Percentiles rank a stretch among this genome's conserved stretches.
phyloP scores from a whole-genome alignment of 306 rosid species.

The Cucurbita maxima region DNA sequence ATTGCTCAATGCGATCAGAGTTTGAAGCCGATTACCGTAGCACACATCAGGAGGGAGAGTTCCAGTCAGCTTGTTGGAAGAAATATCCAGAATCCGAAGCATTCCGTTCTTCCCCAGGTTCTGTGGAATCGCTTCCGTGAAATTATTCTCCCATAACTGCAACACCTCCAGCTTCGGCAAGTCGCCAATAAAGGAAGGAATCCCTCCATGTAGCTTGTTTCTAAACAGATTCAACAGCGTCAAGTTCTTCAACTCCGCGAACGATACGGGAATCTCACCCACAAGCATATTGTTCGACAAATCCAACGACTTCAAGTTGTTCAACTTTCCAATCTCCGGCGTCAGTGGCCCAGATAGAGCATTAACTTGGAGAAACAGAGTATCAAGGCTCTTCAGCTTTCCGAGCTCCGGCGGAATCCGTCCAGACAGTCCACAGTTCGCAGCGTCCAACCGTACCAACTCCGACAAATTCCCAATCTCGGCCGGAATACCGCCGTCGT shows the following conservation, averaged over 20 bases:
- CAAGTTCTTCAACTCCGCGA: conserved; percentile 42
- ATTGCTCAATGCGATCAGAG: conserved; percentile 59
- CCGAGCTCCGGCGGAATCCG: conserved; percentile 50
- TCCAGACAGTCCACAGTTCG: conserved; percentile 58
- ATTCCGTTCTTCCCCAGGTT: conserved; percentile 71
- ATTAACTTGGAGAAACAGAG: conserved; percentile 86
- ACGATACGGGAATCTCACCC: conserved; percentile 66
- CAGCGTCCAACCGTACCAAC: conserved; percentile 74
- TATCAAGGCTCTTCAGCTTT: conserved; percentile 55
- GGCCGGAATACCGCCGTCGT: conserved; percentile 53
- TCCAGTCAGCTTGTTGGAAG: conserved; percentile 81
- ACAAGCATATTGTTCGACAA: conserved; percentile 59
- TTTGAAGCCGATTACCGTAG: conserved; percentile 55
- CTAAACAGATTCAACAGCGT: conserved; percentile 75
- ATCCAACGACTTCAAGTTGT: conserved; percentile 69
- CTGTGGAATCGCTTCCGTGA: conserved; percentile 67
- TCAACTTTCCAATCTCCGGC: conserved; percentile 47
- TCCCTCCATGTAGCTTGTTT: conserved; percentile 74
- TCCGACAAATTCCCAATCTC: conserved; percentile 61
- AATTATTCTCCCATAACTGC: conserved; percentile 92
- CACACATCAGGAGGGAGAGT: conserved; percentile 65
- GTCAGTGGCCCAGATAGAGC: conserved; percentile 47
- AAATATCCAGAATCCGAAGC: conserved; percentile 54
- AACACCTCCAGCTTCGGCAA: conserved; percentile 67
- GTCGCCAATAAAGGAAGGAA: conserved; percentile 64